A percentile compares a stretch with the other conserved stretches of the same genome.
Conservation (phyloP, 192 early-diverging fungal genomes). For the Linnemannia zychae region DNA sequence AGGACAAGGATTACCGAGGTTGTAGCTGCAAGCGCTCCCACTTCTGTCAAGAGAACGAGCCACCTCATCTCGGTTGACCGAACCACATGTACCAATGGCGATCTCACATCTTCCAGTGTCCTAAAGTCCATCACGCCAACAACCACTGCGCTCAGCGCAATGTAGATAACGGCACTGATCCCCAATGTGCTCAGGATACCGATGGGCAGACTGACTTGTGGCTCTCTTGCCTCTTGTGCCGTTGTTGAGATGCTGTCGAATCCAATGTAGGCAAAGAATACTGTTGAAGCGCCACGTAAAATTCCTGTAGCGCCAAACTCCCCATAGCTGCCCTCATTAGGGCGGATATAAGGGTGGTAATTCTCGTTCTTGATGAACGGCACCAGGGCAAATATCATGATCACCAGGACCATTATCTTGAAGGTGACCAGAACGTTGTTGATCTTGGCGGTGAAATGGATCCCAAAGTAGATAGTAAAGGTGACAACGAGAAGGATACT, state of each 20-base stretch:
- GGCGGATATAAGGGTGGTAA: conserved; percentile 85
- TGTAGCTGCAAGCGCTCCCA: conserved; percentile 85
- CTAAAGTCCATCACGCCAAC: conserved; percentile 79
- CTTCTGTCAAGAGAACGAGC: conserved; percentile 81
- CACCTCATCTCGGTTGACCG: conserved; percentile 63
- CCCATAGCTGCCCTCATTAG: conserved; percentile 63
- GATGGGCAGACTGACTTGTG: conserved; percentile 85
- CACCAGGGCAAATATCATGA: conserved; percentile 86
- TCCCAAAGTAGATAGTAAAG: conserved; percentile 75
- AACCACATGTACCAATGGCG: conserved; percentile 70
- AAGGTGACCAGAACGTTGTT: conserved; percentile 79
- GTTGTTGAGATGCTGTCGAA: conserved; percentile 92
- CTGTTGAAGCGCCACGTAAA: conserved; percentile 78
- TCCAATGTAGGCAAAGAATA: conserved; percentile 89
- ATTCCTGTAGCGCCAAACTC: conserved; percentile 78
- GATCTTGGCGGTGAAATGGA: conserved; percentile 78
- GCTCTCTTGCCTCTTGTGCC: conserved; percentile 85
- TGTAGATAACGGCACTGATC: conserved; percentile 86
- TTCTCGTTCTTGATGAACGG: conserved; percentile 78
- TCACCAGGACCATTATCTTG: conserved; percentile 79
- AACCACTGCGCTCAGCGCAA: conserved; percentile 71
- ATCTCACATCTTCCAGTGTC: conserved; percentile 52
- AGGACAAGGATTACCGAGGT: conserved; percentile 83
- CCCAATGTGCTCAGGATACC: conserved; percentile 86
- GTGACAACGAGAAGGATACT: conserved; percentile 76